These are phyloP conservation scores for Solanum rostratum DNA, from an alignment of 257 asterid species.

Conservation along the genomic window DNA sequence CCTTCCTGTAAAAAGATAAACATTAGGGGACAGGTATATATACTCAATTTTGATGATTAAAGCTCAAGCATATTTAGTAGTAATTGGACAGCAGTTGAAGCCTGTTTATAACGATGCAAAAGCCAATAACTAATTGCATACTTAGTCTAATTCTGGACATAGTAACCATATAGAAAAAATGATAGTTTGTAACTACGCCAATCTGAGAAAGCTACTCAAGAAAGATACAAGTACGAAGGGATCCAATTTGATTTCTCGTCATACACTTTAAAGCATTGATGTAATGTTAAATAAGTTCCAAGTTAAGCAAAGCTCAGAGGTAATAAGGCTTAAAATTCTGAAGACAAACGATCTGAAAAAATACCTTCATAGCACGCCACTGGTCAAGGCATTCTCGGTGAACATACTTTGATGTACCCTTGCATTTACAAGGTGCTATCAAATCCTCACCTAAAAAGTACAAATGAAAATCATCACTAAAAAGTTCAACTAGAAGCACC, in stretches of 20 bases:
- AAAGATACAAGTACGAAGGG: not conserved
- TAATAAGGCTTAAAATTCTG: not conserved
- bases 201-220: not conserved
- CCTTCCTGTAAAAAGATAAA: constrained; percentile 57
- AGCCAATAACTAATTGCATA: not conserved
- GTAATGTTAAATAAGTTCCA: not conserved
- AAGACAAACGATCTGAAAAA: not conserved
- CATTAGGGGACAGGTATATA: not conserved
- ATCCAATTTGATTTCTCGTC: not conserved
- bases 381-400: constrained; percentile 92
- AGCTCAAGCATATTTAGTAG: not conserved
- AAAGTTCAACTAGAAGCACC: not conserved
- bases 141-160: not conserved
- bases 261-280: not conserved
- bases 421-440: constrained; percentile 93
- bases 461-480: not conserved
- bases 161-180: not conserved
- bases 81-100: not conserved
- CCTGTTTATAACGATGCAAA: not conserved
- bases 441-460: constrained; percentile 70
- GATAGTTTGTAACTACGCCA: not conserved
- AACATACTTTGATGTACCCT: constrained; percentile 80
- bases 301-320: not conserved
- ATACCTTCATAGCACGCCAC: constrained; percentile 93
- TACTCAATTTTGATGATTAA: not conserved